phyloP scores from a whole-genome alignment of 345 rosid species.

The Brassica carinata region DNA sequence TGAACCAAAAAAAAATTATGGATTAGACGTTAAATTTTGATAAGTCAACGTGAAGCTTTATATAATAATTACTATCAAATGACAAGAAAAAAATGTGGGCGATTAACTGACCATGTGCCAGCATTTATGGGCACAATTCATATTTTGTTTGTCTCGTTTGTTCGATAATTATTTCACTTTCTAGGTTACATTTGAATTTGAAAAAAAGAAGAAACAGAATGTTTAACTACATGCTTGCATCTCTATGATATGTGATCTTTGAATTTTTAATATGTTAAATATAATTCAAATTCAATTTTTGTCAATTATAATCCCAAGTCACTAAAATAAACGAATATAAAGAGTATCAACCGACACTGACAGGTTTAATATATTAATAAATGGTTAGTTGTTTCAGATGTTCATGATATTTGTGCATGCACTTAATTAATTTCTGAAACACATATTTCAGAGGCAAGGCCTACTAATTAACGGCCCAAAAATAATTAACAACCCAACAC shows the following conservation, averaged over 20 bases:
- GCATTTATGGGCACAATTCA: constrained; percentile 31
- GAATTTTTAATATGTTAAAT: background rate
- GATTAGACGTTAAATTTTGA: background rate
- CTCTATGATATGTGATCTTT: background rate
- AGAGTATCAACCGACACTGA: background rate
- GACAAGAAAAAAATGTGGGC: constrained; percentile 16
- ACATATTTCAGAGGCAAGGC: background rate
- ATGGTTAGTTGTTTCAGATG: background rate
- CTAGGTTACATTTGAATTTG: background rate
- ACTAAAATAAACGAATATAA: background rate
- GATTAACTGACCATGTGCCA: constrained; percentile 36
- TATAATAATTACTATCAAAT: background rate
- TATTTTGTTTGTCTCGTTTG: background rate
- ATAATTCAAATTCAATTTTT: background rate
- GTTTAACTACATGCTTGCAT: background rate
- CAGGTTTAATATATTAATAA: background rate
- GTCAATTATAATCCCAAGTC: background rate
- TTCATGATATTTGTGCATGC: constrained; percentile 9
- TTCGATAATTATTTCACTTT: background rate
- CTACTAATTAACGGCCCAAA: background rate
- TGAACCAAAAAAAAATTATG: no score
- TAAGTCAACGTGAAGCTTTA: constrained; percentile 24
- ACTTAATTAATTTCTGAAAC: background rate
- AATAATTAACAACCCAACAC: background rate
- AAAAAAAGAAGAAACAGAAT: background rate